phyloP scores from a whole-genome alignment of 1,284 basidiomycete species.

The Cutaneotrichosporon sp. region DNA sequence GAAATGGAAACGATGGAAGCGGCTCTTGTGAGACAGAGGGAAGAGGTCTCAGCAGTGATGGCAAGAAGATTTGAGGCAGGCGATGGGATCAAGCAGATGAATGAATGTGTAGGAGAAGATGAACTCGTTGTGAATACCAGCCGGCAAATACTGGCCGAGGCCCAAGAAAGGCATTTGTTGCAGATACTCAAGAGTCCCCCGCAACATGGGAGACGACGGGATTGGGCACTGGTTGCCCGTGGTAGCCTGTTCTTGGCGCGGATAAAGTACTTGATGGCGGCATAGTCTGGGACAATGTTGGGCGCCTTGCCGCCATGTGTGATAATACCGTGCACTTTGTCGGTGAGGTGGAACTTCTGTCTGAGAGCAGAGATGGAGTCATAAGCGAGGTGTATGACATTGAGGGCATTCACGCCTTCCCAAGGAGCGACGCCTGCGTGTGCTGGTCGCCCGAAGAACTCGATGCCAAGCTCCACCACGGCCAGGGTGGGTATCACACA shows the following conservation, averaged over 20 bases:
- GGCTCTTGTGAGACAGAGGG: no score
- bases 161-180: no score
- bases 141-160: no score
- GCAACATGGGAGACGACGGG: no score
- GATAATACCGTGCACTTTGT: slow-evolving; percentile 26
- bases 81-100: no score
- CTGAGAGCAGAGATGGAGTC: slow-evolving; percentile 69
- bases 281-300: slow-evolving; percentile 69
- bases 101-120: no score
- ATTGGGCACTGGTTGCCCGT: no score
- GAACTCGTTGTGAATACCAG: no score
- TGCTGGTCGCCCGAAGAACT: slow-evolving; percentile 57
- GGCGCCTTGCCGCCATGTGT: slow-evolving; percentile 63
- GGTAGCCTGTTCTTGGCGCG: slow-evolving; percentile 58
- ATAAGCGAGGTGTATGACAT: slow-evolving; percentile 81
- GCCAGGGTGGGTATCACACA: slow-evolving; percentile 33
- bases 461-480: slow-evolving; percentile 30
- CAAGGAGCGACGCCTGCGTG: slow-evolving; percentile 61
- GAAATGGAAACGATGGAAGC: no score
- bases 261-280: slow-evolving; percentile 66
- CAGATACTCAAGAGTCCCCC: no score
- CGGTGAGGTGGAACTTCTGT: slow-evolving; percentile 57
- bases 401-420: slow-evolving; percentile 80
- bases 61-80: no score
- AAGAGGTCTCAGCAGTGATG: no score